Evolutionary conservation across 345 rosid species (phyloP).

Genomic region (Euphorbia lathyris): DNA sequence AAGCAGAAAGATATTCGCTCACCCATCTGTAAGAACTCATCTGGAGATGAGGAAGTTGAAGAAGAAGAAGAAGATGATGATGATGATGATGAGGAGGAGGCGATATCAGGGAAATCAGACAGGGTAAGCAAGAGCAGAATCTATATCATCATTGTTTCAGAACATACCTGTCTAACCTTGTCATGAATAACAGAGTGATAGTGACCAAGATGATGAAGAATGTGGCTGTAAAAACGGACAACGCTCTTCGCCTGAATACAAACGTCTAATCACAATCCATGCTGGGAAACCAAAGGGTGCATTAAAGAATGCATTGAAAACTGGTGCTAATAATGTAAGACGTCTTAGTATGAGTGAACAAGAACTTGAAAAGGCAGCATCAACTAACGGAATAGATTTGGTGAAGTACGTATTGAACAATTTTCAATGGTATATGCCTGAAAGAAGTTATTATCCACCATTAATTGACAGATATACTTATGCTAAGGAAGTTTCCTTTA

Average conservation of each 20-base stretch:
- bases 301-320: constrained; percentile 36
- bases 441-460: not conserved
- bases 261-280: constrained; percentile 50
- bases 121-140: constrained; percentile 17
- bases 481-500: constrained; percentile 1
- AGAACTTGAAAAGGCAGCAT: constrained; percentile 52
- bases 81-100: constrained; percentile 41
- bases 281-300: constrained; percentile 57
- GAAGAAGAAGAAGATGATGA: constrained; percentile 41
- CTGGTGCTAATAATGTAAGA: constrained; percentile 41
- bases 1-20: constrained; percentile 31
- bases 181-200: constrained; percentile 20
- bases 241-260: constrained; percentile 30
- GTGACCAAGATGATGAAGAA: constrained; percentile 33
- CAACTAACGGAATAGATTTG: constrained; percentile 47
- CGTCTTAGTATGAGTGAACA: constrained; percentile 71
- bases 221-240: constrained; percentile 9
- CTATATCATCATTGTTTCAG: not conserved
- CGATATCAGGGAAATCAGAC: constrained; percentile 10
- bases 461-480: not conserved
- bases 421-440: not conserved
- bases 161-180: constrained; percentile 1
- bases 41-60: constrained; percentile 48
- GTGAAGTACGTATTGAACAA: constrained; percentile 40
- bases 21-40: constrained; percentile 25